Percentiles rank a stretch among this genome's conserved stretches.
phyloP scores from a whole-genome alignment of 352 stramenopile species.

The Phytophthora pistaciae region DNA sequence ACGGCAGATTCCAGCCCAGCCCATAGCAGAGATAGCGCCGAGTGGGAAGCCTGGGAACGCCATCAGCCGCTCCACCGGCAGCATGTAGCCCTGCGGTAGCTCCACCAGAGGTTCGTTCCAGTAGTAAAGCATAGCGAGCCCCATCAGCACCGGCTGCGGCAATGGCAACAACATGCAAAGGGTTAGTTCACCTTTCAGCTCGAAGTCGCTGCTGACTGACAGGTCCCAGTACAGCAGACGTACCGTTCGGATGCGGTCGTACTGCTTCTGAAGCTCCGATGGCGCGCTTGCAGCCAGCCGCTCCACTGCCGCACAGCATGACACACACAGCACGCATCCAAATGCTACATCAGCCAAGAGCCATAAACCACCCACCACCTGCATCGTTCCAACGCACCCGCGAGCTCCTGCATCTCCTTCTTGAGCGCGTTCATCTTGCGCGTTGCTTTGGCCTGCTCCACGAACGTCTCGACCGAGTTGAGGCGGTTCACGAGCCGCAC shows the following conservation, averaged over 20 bases:
- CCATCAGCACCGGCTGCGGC: constrained; percentile 67
- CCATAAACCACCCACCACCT: not conserved
- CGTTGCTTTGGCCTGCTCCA: constrained; percentile 88
- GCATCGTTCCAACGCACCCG: constrained; percentile 45
- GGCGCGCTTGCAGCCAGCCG: constrained; percentile 71
- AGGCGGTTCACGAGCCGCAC: constrained; percentile 83
- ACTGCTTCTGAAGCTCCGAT: constrained; percentile 78
- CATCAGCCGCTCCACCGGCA: constrained; percentile 81
- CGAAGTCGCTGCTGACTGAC: not conserved
- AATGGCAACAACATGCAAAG: constrained; percentile 3
- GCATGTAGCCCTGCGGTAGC: constrained; percentile 79
- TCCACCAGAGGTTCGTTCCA: constrained; percentile 81
- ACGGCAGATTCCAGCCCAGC: constrained; percentile 80
- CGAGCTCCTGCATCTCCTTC: constrained; percentile 86
- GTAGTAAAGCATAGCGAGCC: constrained; percentile 65
- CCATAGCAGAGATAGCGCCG: constrained; percentile 77
- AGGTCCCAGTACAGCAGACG: not conserved
- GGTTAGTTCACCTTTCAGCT: not conserved
- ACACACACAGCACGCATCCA: constrained; percentile 15
- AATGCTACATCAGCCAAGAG: not conserved
- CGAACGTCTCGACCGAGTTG: constrained; percentile 90
- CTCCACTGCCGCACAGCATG: constrained; percentile 48
- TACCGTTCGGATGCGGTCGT: constrained; percentile 78
- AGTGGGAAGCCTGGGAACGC: constrained; percentile 82
- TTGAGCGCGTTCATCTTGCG: constrained; percentile 89